phyloP scores from a whole-genome alignment of 345 rosid species.

The Trapa incisa region DNA sequence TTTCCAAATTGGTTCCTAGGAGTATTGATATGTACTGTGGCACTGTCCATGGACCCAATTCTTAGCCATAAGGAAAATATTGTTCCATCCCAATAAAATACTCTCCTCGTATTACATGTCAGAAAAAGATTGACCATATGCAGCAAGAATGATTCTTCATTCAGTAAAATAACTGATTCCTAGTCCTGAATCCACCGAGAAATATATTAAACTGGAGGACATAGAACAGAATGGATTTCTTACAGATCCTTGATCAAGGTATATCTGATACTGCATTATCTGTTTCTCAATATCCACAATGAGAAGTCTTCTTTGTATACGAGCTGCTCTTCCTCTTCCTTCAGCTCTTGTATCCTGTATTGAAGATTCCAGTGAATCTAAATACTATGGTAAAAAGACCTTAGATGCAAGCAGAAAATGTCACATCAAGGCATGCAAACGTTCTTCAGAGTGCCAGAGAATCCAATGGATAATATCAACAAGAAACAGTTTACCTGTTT shows the following conservation, averaged over 20 bases:
- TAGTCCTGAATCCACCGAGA: not conserved
- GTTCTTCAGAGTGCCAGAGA: not conserved
- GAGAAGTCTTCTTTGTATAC: conserved; percentile 71
- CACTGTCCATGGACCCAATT: not conserved
- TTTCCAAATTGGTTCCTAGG: too few relatives aligned
- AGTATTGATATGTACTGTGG: not conserved
- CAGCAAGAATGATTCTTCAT: too few relatives aligned
- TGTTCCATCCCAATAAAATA: not conserved
- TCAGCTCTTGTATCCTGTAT: conserved; percentile 77
- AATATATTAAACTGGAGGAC: not conserved
- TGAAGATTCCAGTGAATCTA: not conserved
- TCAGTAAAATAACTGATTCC: too few relatives aligned
- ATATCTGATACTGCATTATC: conserved; percentile 66
- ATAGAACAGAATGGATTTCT: conserved; percentile 13
- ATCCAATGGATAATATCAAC: too few relatives aligned
- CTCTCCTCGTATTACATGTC: too few relatives aligned
- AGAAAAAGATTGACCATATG: too few relatives aligned
- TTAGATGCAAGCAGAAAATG: not conserved
- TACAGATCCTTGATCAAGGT: conserved; percentile 67
- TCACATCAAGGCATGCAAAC: not conserved
- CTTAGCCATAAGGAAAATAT: not conserved
- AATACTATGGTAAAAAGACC: not conserved
- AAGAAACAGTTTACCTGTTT: conserved; percentile 33
- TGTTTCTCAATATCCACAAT: conserved; percentile 74
- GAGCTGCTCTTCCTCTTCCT: conserved; percentile 83